Conservation (phyloP, 352 stramenopile genomes). For the Pythium grandisporangium region DNA sequence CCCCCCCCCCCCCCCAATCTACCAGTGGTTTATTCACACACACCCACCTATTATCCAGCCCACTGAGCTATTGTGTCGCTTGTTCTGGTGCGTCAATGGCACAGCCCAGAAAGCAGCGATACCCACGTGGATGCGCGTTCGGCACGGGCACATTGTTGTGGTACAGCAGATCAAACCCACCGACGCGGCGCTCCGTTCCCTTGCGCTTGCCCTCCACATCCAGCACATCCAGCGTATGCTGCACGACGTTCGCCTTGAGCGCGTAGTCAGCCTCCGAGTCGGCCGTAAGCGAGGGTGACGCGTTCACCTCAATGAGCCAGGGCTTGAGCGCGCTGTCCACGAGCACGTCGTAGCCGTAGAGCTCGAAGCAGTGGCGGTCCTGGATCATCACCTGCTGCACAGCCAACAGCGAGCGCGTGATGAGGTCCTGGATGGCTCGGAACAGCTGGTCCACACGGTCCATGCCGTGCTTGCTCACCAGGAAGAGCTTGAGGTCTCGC, state of each 20-base stretch:
- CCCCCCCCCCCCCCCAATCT: background rate
- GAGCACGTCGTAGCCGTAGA: slow-evolving; percentile 88
- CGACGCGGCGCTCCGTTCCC: slow-evolving; percentile 36
- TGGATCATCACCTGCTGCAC: slow-evolving; percentile 86
- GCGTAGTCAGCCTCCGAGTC: slow-evolving; percentile 73
- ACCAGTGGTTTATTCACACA: too few species aligned
- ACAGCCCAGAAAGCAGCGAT: slow-evolving; percentile 53
- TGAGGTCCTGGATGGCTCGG: slow-evolving; percentile 70
- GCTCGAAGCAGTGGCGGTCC: slow-evolving; percentile 86
- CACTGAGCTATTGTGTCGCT: background rate
- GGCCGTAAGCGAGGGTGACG: slow-evolving; percentile 40
- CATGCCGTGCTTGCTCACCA: slow-evolving; percentile 63
- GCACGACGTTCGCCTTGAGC: slow-evolving; percentile 84
- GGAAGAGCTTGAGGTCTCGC: slow-evolving; percentile 42
- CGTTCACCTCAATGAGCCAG: slow-evolving; percentile 86
- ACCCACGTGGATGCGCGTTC: slow-evolving; percentile 31
- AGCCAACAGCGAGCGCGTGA: slow-evolving; percentile 72
- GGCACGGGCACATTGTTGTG: slow-evolving; percentile 26
- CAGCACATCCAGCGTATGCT: slow-evolving; percentile 83
- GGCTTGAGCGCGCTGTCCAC: slow-evolving; percentile 76
- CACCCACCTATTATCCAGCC: too few species aligned
- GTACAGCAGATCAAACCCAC: slow-evolving; percentile 70
- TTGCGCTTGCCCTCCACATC: slow-evolving; percentile 57
- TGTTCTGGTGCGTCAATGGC: slow-evolving; percentile 20
- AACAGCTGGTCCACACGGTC: slow-evolving; percentile 63